Evolutionary conservation across 2,329 filamentous ascomycete species (phyloP).

Genomic region (Escovopsis weberi): DNA sequence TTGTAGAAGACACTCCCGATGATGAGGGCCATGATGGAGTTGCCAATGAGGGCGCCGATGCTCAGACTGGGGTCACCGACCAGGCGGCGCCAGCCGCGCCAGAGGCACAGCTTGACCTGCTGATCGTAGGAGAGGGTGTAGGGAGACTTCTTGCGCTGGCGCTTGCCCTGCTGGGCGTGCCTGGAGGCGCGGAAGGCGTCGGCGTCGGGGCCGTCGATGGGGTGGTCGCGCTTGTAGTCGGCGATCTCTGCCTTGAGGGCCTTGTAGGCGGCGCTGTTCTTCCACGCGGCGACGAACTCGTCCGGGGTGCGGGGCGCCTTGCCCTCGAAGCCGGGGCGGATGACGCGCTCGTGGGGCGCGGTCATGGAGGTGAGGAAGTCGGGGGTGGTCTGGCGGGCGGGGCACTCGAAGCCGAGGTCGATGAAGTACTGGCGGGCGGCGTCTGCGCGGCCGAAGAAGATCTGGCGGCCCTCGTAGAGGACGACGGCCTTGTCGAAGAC

Average conservation of each 20-base stretch:
- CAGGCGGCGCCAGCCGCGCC: slow-evolving; percentile 66
- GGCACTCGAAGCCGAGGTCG: slow-evolving; percentile 52
- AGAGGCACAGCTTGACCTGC: slow-evolving; percentile 66
- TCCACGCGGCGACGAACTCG: slow-evolving; percentile 46
- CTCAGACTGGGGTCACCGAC: slow-evolving; percentile 64
- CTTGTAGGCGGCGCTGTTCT: slow-evolving; percentile 35
- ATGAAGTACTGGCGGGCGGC: slow-evolving; percentile 51
- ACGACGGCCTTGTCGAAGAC: slow-evolving; percentile 45
- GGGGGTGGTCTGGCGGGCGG: slow-evolving; percentile 50
- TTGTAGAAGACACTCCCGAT: slow-evolving; percentile 74
- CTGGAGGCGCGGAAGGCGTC: slow-evolving; percentile 40
- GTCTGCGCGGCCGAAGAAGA: slow-evolving; percentile 46
- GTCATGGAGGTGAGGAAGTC: slow-evolving; percentile 64
- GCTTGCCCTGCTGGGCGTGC: slow-evolving; percentile 39
- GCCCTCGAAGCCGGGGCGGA: slow-evolving; percentile 40
- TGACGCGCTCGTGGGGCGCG: slow-evolving; percentile 38
- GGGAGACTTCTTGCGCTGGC: slow-evolving; percentile 54
- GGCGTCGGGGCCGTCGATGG: slow-evolving; percentile 40
- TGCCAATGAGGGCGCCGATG: slow-evolving; percentile 52
- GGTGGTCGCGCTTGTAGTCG: slow-evolving; percentile 37
- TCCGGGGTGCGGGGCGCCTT: slow-evolving; percentile 44
- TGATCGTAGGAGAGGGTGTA: slow-evolving; percentile 67
- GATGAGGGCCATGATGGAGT: slow-evolving; percentile 63
- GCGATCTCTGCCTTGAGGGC: slow-evolving; percentile 40
- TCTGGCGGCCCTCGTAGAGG: slow-evolving; percentile 46